Percentiles rank a stretch among this genome's conserved stretches.
These are phyloP conservation scores for Pelargonium cotyledonis DNA, from an alignment of 441 rosid genomes.

Conservation along the genomic window DNA sequence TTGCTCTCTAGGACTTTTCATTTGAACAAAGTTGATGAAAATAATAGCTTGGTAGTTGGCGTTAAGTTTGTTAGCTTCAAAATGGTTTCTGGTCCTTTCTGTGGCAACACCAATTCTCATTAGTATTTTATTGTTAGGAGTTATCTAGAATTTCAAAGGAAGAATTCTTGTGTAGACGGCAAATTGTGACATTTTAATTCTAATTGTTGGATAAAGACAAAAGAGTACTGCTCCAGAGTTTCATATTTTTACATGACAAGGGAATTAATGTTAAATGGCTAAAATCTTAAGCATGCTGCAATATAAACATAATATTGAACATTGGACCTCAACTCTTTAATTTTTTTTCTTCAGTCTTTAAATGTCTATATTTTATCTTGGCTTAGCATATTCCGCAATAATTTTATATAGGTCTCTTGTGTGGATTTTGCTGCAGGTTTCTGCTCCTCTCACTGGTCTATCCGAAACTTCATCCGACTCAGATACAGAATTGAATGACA, in stretches of 20 bases:
- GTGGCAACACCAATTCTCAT: neutral
- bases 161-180: neutral
- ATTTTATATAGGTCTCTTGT: conserved; percentile 11
- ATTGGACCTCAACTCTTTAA: neutral
- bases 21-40: neutral
- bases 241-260: neutral
- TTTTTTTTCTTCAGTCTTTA: neutral
- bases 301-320: neutral
- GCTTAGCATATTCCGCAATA: neutral
- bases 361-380: neutral
- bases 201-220: neutral
- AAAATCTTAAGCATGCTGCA: neutral
- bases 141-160: neutral
- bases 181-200: neutral
- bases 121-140: neutral
- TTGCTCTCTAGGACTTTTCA: neutral
- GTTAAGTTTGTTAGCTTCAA: neutral
- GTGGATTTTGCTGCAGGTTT: conserved; percentile 43
- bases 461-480: conserved; percentile 91
- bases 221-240: neutral
- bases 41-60: neutral
- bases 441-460: conserved; percentile 77
- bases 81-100: neutral
- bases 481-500: conserved; percentile 48
- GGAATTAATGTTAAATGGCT: neutral